Conservation (phyloP, 73 alveolate genomes). For the Paramecium biaurelia region DNA sequence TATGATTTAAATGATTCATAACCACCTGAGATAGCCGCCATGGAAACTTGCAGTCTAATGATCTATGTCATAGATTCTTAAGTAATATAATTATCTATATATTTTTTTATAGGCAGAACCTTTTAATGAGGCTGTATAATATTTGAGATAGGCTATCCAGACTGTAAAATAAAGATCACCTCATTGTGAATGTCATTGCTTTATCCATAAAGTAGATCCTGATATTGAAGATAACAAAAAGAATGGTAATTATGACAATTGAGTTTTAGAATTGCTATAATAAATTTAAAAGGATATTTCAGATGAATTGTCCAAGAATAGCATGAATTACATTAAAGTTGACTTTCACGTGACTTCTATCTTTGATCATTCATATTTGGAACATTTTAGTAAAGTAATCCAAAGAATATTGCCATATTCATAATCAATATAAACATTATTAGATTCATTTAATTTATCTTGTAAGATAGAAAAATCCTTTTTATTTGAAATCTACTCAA, state of each 20-base stretch:
- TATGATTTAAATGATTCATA: conserved; percentile 75
- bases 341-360: conserved; percentile 87
- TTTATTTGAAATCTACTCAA: conserved; percentile 92
- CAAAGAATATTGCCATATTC: conserved; percentile 91
- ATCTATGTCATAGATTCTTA: conserved; percentile 92
- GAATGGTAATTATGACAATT: neutral
- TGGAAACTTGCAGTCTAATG: conserved; percentile 84
- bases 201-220: conserved; percentile 56
- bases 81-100: neutral
- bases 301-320: conserved; percentile 67
- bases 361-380: conserved; percentile 91
- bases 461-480: conserved; percentile 96
- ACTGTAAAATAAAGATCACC: conserved; percentile 18
- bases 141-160: conserved; percentile 62
- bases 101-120: conserved; percentile 63
- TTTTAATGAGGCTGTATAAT: conserved; percentile 62
- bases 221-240: conserved; percentile 34
- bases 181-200: neutral
- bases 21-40: conserved; percentile 75
- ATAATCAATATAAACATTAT: conserved; percentile 66
- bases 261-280: neutral
- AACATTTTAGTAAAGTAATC: conserved; percentile 91
- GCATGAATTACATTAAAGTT: conserved; percentile 63
- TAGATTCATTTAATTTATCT: conserved; percentile 76
- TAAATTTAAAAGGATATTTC: conserved; percentile 61